A percentile compares a stretch with the other conserved stretches of the same genome.
Conservation (phyloP, 495 filamentous ascomycete genomes). For the Cercophora samala region DNA sequence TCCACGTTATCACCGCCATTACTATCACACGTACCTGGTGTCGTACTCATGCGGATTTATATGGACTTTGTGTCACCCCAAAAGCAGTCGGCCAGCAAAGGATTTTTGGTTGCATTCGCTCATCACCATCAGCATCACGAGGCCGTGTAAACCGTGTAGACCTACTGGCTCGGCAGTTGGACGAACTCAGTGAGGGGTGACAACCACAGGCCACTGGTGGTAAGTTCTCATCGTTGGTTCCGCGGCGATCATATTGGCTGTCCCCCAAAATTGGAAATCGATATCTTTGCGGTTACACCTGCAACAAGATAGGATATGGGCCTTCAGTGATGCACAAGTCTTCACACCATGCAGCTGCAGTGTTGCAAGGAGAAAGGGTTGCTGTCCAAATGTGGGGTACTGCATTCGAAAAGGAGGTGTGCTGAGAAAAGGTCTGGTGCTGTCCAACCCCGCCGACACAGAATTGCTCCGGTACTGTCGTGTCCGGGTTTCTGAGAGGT, state of each 20-base stretch:
- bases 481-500: background rate
- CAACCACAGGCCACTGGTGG: background rate
- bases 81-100: conserved; percentile 6
- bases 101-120: conserved; percentile 1
- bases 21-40: background rate
- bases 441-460: background rate
- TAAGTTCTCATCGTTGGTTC: background rate
- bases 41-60: conserved; percentile 1
- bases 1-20: conserved; percentile 1
- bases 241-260: background rate
- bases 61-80: conserved; percentile 8
- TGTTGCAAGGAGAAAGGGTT: background rate
- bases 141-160: background rate
- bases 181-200: background rate
- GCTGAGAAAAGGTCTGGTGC: background rate
- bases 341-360: background rate
- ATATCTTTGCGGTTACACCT: background rate
- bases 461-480: background rate
- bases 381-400: background rate
- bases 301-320: background rate
- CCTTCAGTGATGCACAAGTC: background rate
- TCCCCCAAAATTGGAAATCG: background rate
- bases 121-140: conserved; percentile 7
- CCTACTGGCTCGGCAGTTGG: conserved; percentile 10
- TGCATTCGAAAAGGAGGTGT: conserved; percentile 1